These are phyloP conservation scores for Adansonia digitata DNA, from an alignment of 345 rosid genomes.

Conservation along the genomic window DNA sequence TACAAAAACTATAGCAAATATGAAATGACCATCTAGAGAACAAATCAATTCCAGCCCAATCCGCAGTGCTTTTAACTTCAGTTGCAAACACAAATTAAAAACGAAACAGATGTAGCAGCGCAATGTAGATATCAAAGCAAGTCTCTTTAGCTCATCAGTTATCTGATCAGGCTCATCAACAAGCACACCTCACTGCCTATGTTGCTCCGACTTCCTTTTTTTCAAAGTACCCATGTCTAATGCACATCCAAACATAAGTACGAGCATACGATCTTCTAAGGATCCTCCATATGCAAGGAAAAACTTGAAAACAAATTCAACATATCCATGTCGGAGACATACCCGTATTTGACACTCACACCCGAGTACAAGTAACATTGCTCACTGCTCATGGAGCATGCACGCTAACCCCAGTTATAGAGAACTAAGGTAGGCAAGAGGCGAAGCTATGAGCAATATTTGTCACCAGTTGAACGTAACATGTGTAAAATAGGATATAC, in stretches of 20 bases:
- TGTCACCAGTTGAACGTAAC: background rate
- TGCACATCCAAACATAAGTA: too few relatives aligned
- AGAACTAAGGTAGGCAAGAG: constrained; percentile 17
- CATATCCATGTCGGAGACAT: too few relatives aligned
- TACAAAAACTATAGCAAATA: constrained; percentile 51
- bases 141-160: constrained; percentile 30
- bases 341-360: too few relatives aligned
- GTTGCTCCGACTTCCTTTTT: too few relatives aligned
- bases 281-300: too few relatives aligned
- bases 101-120: constrained; percentile 24
- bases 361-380: too few relatives aligned
- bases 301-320: too few relatives aligned
- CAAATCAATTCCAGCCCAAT: constrained; percentile 52
- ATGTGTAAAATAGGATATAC: background rate
- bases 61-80: constrained; percentile 56
- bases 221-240: too few relatives aligned
- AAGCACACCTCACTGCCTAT: constrained; percentile 23
- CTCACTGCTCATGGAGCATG: constrained; percentile 32
- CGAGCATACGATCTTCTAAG: too few relatives aligned
- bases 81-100: constrained; percentile 28
- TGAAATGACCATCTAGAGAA: constrained; percentile 50
- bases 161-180: constrained; percentile 29
- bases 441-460: constrained; percentile 14
- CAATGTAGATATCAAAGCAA: constrained; percentile 25
- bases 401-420: constrained; percentile 17